A percentile compares a stretch with the other conserved stretches of the same genome.
Evolutionary conservation across 139 green algal species (phyloP).

Genomic region (Picochlorum costavermella): DNA sequence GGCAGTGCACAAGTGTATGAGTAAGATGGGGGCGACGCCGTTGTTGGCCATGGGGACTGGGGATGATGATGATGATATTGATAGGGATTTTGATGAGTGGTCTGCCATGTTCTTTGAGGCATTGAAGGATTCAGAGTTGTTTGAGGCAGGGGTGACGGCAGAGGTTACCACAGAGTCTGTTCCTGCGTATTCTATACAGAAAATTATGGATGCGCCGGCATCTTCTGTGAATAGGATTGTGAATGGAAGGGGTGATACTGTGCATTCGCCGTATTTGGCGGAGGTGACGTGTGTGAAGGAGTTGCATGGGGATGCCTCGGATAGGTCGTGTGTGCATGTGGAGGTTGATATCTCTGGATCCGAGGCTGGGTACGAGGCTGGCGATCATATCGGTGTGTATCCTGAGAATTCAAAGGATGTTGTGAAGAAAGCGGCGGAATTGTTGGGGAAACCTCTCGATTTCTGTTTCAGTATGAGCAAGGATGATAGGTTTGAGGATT

Average conservation of each 20-base stretch:
- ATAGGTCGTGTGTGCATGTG: conserved; percentile 86
- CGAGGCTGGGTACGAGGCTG: conserved; percentile 29
- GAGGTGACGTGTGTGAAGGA: conserved; percentile 52
- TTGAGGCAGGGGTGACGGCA: conserved; percentile 12
- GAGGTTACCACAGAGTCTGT: conserved; percentile 12
- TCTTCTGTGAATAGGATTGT: conserved; percentile 13
- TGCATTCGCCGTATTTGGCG: conserved; percentile 40
- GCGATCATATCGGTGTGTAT: conserved; percentile 88
- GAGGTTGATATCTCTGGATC: conserved; percentile 70
- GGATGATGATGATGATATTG: conserved; percentile 88
- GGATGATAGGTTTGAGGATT: conserved; percentile 16
- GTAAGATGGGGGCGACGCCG: conserved; percentile 51
- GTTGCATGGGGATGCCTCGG: conserved; percentile 67
- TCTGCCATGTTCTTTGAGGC: conserved; percentile 44
- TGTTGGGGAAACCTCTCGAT: conserved; percentile 41
- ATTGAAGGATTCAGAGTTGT: conserved; percentile 44
- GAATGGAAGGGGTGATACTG: conserved; percentile 7
- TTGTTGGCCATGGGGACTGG: conserved; percentile 66
- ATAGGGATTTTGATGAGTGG: conserved; percentile 94
- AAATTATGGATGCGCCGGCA: conserved; percentile 20
- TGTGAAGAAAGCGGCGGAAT: conserved; percentile 50
- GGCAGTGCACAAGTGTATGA: conserved; percentile 60
- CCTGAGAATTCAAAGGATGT: conserved; percentile 62
- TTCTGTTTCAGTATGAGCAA: conserved; percentile 16
- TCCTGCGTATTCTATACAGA: conserved; percentile 39